phyloP scores from a whole-genome alignment of 306 rosid species.

The Notholithocarpus densiflorus region DNA sequence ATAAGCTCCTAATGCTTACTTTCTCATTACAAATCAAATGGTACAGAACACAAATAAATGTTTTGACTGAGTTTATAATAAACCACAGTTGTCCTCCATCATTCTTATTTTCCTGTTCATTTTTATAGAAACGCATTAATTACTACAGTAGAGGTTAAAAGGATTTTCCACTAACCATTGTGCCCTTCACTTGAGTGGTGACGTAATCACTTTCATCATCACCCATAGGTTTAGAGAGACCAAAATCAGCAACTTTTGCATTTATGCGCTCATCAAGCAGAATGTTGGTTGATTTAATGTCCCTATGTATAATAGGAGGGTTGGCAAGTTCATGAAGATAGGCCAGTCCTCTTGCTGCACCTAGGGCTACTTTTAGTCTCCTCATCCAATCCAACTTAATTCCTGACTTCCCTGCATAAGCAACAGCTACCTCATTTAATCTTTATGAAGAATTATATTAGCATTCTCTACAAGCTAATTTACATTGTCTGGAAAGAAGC shows the following conservation, averaged over 20 bases:
- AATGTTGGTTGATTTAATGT: conserved; percentile 77
- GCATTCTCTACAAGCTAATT: neutral
- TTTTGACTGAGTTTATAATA: neutral
- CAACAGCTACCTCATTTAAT: neutral
- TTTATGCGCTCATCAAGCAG: conserved; percentile 57
- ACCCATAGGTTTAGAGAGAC: conserved; percentile 65
- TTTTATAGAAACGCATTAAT: neutral
- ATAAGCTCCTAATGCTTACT: too few relatives aligned
- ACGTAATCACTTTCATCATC: conserved; percentile 52
- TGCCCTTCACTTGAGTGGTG: conserved; percentile 67
- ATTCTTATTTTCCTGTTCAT: neutral
- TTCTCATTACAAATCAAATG: too few relatives aligned
- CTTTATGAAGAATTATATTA: neutral
- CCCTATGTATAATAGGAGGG: conserved; percentile 82
- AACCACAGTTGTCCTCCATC: neutral
- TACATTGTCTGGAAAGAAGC: neutral
- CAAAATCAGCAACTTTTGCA: conserved; percentile 85
- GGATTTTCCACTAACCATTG: conserved; percentile 30
- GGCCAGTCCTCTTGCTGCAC: conserved; percentile 74
- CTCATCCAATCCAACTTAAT: conserved; percentile 43
- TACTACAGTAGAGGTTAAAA: neutral
- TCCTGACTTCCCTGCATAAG: conserved; percentile 31
- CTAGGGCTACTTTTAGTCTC: conserved; percentile 44
- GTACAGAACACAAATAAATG: too few relatives aligned
- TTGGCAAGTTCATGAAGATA: conserved; percentile 77